Conservation (phyloP, 441 rosid species). For the Croton setiger region DNA sequence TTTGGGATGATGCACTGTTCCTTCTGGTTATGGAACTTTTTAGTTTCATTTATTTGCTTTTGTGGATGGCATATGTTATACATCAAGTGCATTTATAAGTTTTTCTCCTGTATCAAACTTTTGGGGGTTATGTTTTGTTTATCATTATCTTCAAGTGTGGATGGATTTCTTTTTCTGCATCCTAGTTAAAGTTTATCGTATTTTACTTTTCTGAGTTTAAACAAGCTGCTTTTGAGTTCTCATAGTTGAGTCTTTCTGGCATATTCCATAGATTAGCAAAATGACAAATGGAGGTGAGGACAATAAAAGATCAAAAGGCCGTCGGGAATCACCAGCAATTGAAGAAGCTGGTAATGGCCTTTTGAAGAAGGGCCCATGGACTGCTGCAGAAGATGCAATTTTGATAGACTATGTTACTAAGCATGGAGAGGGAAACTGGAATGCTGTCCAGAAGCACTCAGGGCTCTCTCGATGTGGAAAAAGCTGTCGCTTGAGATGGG, state of each 20-base stretch:
- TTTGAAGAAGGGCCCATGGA: slow-evolving; percentile 98
- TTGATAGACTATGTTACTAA: slow-evolving; percentile 80
- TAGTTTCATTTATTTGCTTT: not conserved
- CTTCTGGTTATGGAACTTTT: not conserved
- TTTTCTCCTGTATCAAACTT: not conserved
- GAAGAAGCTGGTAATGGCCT: slow-evolving; percentile 39
- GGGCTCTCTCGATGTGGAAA: slow-evolving; percentile 95
- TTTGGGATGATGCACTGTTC: not conserved
- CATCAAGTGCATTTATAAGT: not conserved
- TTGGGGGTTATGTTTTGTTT: not conserved
- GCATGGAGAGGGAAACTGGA: slow-evolving; percentile 99
- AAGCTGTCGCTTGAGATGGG: slow-evolving; percentile 98
- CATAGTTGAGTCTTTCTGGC: not conserved
- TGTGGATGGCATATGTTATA: not conserved
- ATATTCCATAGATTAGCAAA: slow-evolving; percentile 49
- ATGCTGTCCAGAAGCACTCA: slow-evolving; percentile 88
- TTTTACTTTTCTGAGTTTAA: not conserved
- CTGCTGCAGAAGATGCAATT: slow-evolving; percentile 84
- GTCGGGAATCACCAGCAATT: slow-evolving; percentile 43
- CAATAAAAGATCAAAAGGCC: slow-evolving; percentile 38
- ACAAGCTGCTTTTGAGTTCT: not conserved
- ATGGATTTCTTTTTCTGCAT: not conserved
- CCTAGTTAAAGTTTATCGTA: not conserved
- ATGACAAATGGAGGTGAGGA: slow-evolving; percentile 54
- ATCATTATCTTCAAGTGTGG: not conserved